Evolutionary conservation across 202 grass and related monocot genomes (phyloP).

Genomic region (Zizania palustris): DNA sequence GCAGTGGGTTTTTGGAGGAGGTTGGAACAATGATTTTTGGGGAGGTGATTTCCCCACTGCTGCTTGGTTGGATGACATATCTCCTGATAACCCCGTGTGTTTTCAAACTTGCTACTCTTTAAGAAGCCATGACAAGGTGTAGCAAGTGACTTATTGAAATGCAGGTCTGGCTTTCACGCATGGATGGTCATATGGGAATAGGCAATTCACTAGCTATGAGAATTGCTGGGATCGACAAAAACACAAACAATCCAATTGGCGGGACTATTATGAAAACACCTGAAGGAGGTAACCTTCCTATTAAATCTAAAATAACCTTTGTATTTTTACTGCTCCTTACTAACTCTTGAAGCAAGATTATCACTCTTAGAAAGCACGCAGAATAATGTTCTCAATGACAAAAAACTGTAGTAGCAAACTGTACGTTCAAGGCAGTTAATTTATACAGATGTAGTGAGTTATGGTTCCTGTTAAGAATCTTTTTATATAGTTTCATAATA

Average conservation of each 20-base stretch:
- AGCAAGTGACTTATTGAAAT: slow-evolving; percentile 3
- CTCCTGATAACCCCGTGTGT: slow-evolving; percentile 85
- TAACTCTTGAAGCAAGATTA: slow-evolving; percentile 3
- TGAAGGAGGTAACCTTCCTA: slow-evolving; percentile 62
- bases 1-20: slow-evolving; percentile 75
- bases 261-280: slow-evolving; percentile 65
- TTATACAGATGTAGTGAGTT: background rate
- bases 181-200: slow-evolving; percentile 89
- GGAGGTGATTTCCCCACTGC: slow-evolving; percentile 62
- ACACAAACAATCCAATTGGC: slow-evolving; percentile 65
- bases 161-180: slow-evolving; percentile 83
- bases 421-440: background rate
- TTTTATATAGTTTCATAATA: background rate
- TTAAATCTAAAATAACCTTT: background rate
- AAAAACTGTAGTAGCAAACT: background rate
- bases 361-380: background rate
- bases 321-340: background rate
- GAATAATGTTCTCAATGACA: background rate
- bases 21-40: slow-evolving; percentile 92
- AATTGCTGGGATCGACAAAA: slow-evolving; percentile 67
- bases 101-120: slow-evolving; percentile 27
- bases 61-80: slow-evolving; percentile 85
- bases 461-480: background rate
- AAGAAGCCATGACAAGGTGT: background rate
- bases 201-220: slow-evolving; percentile 86